These are phyloP conservation scores for Botryotinia narcissicola DNA, from an alignment of 2,329 filamentous ascomycete species.

Conservation along the genomic window DNA sequence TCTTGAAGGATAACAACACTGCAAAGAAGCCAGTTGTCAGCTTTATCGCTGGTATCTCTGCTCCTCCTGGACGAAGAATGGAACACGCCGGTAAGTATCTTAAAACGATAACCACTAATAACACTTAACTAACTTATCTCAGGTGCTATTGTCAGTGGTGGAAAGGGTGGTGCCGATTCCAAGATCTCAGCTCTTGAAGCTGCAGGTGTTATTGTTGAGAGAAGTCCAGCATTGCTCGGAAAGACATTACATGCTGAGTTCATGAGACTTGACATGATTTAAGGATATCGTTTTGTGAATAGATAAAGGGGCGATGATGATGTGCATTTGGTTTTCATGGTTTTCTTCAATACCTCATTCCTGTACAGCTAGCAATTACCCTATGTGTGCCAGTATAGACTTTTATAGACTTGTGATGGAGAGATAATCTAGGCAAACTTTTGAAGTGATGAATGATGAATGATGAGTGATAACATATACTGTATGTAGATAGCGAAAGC, in stretches of 20 bases:
- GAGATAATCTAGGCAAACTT: not conserved
- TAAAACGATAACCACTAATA: not conserved
- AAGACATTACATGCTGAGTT: conserved; percentile 95
- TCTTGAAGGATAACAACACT: conserved; percentile 88
- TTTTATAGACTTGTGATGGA: conserved; percentile 20
- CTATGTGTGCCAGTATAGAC: conserved; percentile 24
- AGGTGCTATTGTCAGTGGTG: conserved; percentile 89
- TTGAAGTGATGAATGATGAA: not conserved
- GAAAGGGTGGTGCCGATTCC: conserved; percentile 96
- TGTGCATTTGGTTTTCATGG: conserved; percentile 33
- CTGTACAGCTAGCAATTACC: conserved; percentile 39
- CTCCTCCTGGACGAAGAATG: conserved; percentile 94
- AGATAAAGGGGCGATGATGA: conserved; percentile 31
- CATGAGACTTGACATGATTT: conserved; percentile 92
- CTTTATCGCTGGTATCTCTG: conserved; percentile 98
- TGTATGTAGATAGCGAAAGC: not conserved
- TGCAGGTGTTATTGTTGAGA: conserved; percentile 94
- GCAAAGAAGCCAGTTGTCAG: conserved; percentile 93
- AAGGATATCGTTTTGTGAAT: conserved; percentile 39
- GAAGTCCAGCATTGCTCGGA: conserved; percentile 85
- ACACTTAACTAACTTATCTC: conserved; percentile 26
- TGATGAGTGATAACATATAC: not conserved
- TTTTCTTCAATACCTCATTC: conserved; percentile 38
- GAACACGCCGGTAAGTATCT: conserved; percentile 75
- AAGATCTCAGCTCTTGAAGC: conserved; percentile 95